Evolutionary conservation across 2,329 filamentous ascomycete genomes (phyloP).

Genomic region (Metarhizium humberi): DNA sequence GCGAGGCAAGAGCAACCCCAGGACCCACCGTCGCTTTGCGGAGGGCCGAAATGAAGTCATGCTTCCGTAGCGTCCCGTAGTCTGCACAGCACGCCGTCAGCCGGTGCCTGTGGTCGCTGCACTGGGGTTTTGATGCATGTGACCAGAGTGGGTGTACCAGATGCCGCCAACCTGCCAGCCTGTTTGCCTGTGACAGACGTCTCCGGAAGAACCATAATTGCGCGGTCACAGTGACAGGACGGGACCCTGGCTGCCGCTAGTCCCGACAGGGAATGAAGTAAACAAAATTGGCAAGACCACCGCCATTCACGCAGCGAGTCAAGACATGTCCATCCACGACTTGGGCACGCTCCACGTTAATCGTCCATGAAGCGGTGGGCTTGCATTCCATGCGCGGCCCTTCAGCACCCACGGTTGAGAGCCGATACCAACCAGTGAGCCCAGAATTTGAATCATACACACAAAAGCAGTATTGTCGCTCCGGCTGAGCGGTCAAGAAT

Average conservation of each 20-base stretch:
- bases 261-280: slow-evolving; percentile 17
- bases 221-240: background rate
- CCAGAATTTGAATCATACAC: background rate
- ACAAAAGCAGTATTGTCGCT: slow-evolving; percentile 20
- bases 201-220: slow-evolving; percentile 8
- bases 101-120: background rate
- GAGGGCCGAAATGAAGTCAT: slow-evolving; percentile 1
- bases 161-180: no score
- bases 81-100: no score
- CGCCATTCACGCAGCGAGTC: slow-evolving; percentile 1
- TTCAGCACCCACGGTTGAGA: background rate
- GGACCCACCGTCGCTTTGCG: background rate
- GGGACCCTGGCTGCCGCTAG: slow-evolving; percentile 10
- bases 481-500: background rate
- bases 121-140: background rate
- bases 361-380: slow-evolving; percentile 7
- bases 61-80: background rate
- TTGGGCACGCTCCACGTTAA: slow-evolving; percentile 2
- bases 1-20: background rate
- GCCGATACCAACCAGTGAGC: background rate
- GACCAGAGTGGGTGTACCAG: background rate
- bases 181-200: no score
- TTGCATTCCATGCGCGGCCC: slow-evolving; percentile 1
- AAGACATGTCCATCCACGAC: background rate
- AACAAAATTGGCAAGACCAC: slow-evolving; percentile 14